Base-by-base conservation (phyloP, 2,329 filamentous ascomycete species). In the Beauveria varroae region DNA sequence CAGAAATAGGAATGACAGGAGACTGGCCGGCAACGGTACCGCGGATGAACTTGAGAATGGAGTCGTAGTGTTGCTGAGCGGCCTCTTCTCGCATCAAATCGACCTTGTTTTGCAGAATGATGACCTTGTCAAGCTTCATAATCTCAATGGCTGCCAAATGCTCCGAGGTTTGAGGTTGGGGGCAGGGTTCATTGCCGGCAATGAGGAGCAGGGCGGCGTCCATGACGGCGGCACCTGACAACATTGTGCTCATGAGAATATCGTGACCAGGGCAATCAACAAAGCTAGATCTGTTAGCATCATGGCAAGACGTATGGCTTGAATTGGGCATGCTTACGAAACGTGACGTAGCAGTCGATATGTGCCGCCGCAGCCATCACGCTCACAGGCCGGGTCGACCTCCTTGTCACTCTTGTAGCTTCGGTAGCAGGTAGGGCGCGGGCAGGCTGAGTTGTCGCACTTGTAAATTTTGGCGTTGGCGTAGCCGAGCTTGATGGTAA, bases 241-340 rank as follows among this genome's bases (percentile, higher is more conserved):
- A 88, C 95, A 99, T 99, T 70, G 95, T 99, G 79, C 93, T 98
- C 95, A 99, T 99, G 76, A 99, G 93, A 92, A 99, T 99, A 80
- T 99, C 95, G 90, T 99, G 95, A 77, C 95, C 95, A 62, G 95
- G 95, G 83, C 95, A 98, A 78, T 98, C 95, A 68, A 98, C 95
- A 75, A 98, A 99, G 18, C 91, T 93, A 67, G 1, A 55, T 37
- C 14, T 41, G 54, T 59, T 49, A 63, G 16, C 28, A 47, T 34
- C 7, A 3, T 40, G 20, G 8, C 6, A 16, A 16, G 16, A 26
- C 7, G 5, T 37, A 18, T 24, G 20, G 14, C 37, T 26, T 5
- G 7, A 46, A 34, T 41, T 16, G 12, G 30, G 51, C 16, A 46
- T 53, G 46, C 90, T 83, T 81, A 93, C 88, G 91, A 96, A 71